A percentile compares a stretch with the other conserved stretches of the same genome.
phyloP scores from a whole-genome alignment of 1,139 yeast species.

The Sugiyamaella sp. region DNA sequence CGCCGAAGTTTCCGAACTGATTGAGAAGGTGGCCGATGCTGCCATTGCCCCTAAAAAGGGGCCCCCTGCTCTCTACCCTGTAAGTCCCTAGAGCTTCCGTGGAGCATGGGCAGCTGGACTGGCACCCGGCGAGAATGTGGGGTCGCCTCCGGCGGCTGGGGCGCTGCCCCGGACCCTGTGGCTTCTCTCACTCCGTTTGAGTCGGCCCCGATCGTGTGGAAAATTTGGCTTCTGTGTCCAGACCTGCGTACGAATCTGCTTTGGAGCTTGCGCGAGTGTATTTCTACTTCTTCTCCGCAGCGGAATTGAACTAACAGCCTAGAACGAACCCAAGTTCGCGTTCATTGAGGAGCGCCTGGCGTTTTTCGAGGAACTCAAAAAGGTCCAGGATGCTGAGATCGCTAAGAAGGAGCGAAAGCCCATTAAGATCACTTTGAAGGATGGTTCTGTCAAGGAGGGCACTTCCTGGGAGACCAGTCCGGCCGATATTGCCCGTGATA shows the following conservation, averaged over 20 bases:
- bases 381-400: constrained; percentile 71
- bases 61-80: constrained; percentile 31
- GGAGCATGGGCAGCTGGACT: constrained; percentile 25
- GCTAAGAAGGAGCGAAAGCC: constrained; percentile 63
- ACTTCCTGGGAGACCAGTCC: constrained; percentile 91
- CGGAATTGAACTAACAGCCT: constrained; percentile 12
- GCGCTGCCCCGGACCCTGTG: constrained; percentile 31
- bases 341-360: constrained; percentile 79
- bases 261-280: too few relatives aligned
- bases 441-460: constrained; percentile 79
- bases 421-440: constrained; percentile 81
- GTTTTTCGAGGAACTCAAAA: constrained; percentile 79
- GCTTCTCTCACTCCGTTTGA: constrained; percentile 19
- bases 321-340: constrained; percentile 69
- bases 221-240: too few relatives aligned
- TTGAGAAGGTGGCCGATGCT: constrained; percentile 58
- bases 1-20: constrained; percentile 46
- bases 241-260: too few relatives aligned
- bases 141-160: constrained; percentile 30
- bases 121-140: too few relatives aligned
- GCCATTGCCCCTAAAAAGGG: constrained; percentile 46
- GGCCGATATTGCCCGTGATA: constrained; percentile 76
- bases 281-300: too few relatives aligned
- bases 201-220: constrained; percentile 40
- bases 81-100: constrained; percentile 22